Percentiles rank a stretch among this genome's conserved stretches.
Conservation (phyloP, 2,329 filamentous ascomycete species). For the Elsinoe necatrix region DNA sequence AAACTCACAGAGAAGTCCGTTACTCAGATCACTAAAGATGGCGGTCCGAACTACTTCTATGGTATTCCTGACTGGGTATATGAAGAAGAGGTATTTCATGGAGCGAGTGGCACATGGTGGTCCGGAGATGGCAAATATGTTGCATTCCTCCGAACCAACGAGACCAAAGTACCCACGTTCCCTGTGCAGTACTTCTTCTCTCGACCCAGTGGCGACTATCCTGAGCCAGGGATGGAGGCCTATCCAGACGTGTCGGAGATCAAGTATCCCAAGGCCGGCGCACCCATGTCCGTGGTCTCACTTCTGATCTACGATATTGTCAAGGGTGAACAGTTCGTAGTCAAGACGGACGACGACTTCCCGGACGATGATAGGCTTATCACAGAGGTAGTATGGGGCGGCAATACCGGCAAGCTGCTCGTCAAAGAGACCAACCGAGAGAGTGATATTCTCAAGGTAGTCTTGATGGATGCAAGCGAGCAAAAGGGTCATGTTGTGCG, state of each 20-base stretch:
- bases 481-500: slow-evolving; percentile 72
- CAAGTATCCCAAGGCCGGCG: slow-evolving; percentile 95
- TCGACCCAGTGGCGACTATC: slow-evolving; percentile 65
- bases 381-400: slow-evolving; percentile 87
- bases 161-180: slow-evolving; percentile 82
- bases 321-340: slow-evolving; percentile 68
- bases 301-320: slow-evolving; percentile 80
- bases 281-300: slow-evolving; percentile 84
- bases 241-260: slow-evolving; percentile 88
- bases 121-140: slow-evolving; percentile 80
- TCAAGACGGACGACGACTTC: slow-evolving; percentile 71
- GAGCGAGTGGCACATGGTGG: slow-evolving; percentile 89
- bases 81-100: slow-evolving; percentile 73
- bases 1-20: slow-evolving; percentile 53
- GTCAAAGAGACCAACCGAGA: slow-evolving; percentile 91
- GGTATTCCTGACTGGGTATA: slow-evolving; percentile 98
- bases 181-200: slow-evolving; percentile 90
- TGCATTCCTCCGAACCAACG: slow-evolving; percentile 88
- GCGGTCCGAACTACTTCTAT: slow-evolving; percentile 83
- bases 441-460: slow-evolving; percentile 80
- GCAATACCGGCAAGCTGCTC: slow-evolving; percentile 61
- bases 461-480: slow-evolving; percentile 68
- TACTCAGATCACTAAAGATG: slow-evolving; percentile 73
- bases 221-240: slow-evolving; percentile 64
- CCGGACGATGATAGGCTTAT: slow-evolving; percentile 75